A percentile compares a stretch with the other conserved stretches of the same genome.
Conservation (phyloP, 441 rosid genomes). For the Pelargonium citronellum region DNA sequence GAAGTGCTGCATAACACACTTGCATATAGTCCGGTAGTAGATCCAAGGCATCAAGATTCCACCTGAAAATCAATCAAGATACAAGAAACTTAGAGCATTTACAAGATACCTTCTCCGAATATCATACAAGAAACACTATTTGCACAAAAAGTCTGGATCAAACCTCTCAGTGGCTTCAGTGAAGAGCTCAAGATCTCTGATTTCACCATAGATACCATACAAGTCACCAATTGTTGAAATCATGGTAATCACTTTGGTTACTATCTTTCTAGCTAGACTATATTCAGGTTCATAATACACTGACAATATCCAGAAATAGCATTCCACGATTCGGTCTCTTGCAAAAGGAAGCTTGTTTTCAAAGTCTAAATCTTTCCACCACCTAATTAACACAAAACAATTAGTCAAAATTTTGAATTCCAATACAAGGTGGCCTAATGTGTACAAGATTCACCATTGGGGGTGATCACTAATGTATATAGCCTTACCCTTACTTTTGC, state of each 20-base stretch:
- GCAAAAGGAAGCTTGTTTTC: constrained; percentile 32
- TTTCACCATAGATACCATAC: constrained; percentile 40
- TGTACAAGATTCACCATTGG: too few relatives aligned
- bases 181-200: constrained; percentile 32
- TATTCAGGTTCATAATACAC: constrained; percentile 37
- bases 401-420: too few relatives aligned
- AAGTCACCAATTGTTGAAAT: constrained; percentile 39
- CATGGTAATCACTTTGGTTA: constrained; percentile 28
- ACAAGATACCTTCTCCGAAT: too few relatives aligned
- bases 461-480: too few relatives aligned
- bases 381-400: constrained; percentile 24
- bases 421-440: too few relatives aligned
- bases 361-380: constrained; percentile 31
- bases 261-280: constrained; percentile 22
- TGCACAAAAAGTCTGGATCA: too few relatives aligned
- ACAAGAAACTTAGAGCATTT: too few relatives aligned
- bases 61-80: not conserved
- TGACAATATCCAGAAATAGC: constrained; percentile 42
- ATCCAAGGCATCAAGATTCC: not conserved
- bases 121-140: too few relatives aligned
- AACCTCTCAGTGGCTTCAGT: constrained; percentile 30
- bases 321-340: constrained; percentile 39
- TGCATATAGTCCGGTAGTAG: not conserved
- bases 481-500: too few relatives aligned
- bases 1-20: not conserved